Base-by-base conservation (phyloP, 2,329 filamentous ascomycete species). In the Juglanconis oblonga region DNA sequence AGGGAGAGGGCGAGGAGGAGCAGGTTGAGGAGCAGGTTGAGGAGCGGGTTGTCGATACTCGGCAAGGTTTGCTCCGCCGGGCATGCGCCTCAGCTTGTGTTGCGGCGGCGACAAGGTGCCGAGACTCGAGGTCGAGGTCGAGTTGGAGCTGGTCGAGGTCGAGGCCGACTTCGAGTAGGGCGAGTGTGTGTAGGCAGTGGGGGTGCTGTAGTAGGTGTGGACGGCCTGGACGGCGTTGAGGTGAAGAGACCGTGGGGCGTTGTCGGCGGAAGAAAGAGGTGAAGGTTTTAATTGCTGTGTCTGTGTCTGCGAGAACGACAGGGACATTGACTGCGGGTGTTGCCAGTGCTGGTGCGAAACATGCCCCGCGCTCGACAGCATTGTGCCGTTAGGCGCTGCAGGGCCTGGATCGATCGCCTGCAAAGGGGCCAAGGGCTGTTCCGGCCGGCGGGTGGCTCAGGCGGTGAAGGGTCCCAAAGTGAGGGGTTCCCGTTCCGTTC, bases 1-100 rank as follows among this genome's bases (percentile, higher is more conserved):
- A n/a, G n/a, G 42, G 3, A n/a, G 42, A 24, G 14, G 42, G n/a
- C 4, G 10, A 40, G 5, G 10, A 40, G 42, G 13, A 45, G 42
- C 14, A 45, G 42, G 17, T n/a, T 11, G 14, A 45, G 42, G 42
- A 5, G 4, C 13, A n/a, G 42, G 14, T 17, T 3, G 40, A 10
- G 52, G 55, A 1, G 52, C 49, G 3, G 52, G 61, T 32, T 35
- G 55, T 11, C 82, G 79, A 73, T 78, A 81, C 64, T 84, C 81
- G 68, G 79, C 75, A 75, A 81, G 79, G 60, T 68, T 70, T 53
- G 66, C 55, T 47, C 55, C 63, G 51, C 62, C 64, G 56, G 67
- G 64, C 64, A 70, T 67, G 33, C 62, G 51, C 55, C 59, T 59
- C 42, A 62, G 47, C 50, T 50, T 58, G 59, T 62, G 59, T 14